phyloP scores from a whole-genome alignment of 2,329 filamentous ascomycete genomes.

The Cercospora janseana region DNA sequence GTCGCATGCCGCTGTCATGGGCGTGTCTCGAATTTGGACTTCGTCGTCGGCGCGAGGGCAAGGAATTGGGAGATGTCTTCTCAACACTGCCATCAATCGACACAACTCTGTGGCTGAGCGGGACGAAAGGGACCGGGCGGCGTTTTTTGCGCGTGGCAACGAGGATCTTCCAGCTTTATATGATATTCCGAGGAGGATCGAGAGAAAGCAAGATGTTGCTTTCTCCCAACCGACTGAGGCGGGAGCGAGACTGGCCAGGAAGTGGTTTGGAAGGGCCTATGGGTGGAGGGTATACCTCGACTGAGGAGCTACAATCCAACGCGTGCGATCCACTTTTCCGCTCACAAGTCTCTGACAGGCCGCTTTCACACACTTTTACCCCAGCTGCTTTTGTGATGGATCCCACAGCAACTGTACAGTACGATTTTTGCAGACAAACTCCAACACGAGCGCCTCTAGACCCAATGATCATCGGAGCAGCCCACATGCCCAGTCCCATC shows the following conservation, averaged over 20 bases:
- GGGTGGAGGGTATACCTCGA: constrained; percentile 63
- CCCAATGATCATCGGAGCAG: too few species aligned
- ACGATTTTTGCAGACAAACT: too few species aligned
- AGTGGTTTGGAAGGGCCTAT: constrained; percentile 55
- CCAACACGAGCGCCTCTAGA: too few species aligned
- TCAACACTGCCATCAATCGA: constrained; percentile 45
- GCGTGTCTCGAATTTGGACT: constrained; percentile 66
- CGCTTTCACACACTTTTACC: too few species aligned
- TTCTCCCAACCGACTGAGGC: constrained; percentile 67
- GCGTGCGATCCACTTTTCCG: too few species aligned
- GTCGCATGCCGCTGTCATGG: constrained; percentile 50
- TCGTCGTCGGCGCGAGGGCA: constrained; percentile 55
- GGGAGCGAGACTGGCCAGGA: constrained; percentile 57
- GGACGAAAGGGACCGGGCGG: background rate
- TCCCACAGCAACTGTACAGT: too few species aligned
- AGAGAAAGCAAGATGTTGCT: constrained; percentile 56
- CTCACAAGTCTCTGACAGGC: too few species aligned
- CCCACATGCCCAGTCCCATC: too few species aligned
- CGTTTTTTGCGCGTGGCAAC: background rate
- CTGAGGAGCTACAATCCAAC: too few species aligned
- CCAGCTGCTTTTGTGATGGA: too few species aligned
- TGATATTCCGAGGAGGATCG: constrained; percentile 46
- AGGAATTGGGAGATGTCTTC: constrained; percentile 57
- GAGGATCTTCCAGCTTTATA: background rate
- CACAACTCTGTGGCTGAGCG: constrained; percentile 18